Percentiles rank a stretch among this genome's conserved stretches.
phyloP scores from a whole-genome alignment of 2,329 filamentous ascomycete genomes.

The Xylariaceae sp. region DNA sequence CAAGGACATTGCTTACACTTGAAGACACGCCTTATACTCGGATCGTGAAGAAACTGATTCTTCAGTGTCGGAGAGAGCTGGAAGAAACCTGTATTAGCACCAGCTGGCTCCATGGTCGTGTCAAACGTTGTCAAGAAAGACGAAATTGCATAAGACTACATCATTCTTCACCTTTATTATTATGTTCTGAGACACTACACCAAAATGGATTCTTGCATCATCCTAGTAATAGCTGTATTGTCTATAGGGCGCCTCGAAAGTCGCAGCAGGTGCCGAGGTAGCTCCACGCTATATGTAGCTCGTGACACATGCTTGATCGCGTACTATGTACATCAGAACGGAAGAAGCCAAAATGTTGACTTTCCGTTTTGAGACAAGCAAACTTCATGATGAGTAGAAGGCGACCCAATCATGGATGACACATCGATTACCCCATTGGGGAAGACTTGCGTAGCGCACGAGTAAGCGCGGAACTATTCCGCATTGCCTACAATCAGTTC shows the following conservation, averaged over 20 bases:
- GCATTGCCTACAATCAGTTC: not conserved
- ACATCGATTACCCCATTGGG: slow-evolving; percentile 1
- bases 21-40: slow-evolving; percentile 30
- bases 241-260: not conserved
- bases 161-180: not conserved
- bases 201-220: not conserved
- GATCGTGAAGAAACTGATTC: slow-evolving; percentile 33
- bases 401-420: slow-evolving; percentile 7
- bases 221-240: slow-evolving; percentile 1
- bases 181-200: no score
- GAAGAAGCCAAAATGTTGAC: not conserved
- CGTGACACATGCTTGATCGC: slow-evolving; percentile 12
- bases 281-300: slow-evolving; percentile 15
- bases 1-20: slow-evolving; percentile 18
- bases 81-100: slow-evolving; percentile 36
- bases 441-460: not conserved
- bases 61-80: slow-evolving; percentile 27
- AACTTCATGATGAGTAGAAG: not conserved
- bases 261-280: slow-evolving; percentile 14
- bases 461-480: slow-evolving; percentile 20
- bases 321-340: not conserved
- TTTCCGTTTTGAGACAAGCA: slow-evolving; percentile 20
- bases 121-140: slow-evolving; percentile 27
- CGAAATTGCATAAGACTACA: slow-evolving; percentile 46
- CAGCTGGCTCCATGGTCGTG: slow-evolving; percentile 39